A percentile compares a stretch with the other conserved stretches of the same genome.
phyloP scores from a whole-genome alignment of 2,329 filamentous ascomycete species.

The Aspergillus texensis region DNA sequence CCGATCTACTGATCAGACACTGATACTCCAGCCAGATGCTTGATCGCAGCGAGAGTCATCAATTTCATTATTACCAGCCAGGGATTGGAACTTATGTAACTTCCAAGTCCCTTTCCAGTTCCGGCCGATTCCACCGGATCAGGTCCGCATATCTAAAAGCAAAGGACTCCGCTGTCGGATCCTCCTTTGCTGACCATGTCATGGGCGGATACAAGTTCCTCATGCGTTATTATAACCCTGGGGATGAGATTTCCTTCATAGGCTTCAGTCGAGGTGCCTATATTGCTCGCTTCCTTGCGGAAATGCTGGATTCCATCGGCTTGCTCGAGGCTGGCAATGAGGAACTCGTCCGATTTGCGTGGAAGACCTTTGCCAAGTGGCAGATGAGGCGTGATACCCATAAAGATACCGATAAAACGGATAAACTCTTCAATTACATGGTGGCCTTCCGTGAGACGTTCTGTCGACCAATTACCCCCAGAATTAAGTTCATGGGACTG shows the following conservation, averaged over 20 bases:
- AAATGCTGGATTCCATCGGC: conserved; percentile 84
- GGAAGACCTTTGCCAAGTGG: conserved; percentile 59
- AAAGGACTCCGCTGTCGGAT: conserved; percentile 73
- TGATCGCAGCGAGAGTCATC: conserved; percentile 41
- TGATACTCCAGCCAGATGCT: conserved; percentile 36
- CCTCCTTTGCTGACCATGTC: conserved; percentile 79
- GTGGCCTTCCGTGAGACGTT: conserved; percentile 80
- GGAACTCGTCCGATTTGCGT: conserved; percentile 81
- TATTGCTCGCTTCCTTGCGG: conserved; percentile 73
- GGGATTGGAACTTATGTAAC: conserved; percentile 51
- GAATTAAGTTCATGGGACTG: conserved; percentile 74
- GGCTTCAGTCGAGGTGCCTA: conserved; percentile 75
- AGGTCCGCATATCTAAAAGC: conserved; percentile 53
- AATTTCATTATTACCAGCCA: conserved; percentile 48
- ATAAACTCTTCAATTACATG: conserved; percentile 71
- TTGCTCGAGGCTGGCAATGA: conserved; percentile 80
- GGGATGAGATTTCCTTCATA: conserved; percentile 68
- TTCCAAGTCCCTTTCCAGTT: conserved; percentile 32
- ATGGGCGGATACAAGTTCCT: conserved; percentile 81
- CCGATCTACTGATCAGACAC: background rate
- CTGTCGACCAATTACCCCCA: conserved; percentile 66
- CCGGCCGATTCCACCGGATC: conserved; percentile 48
- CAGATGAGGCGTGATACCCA: conserved; percentile 33
- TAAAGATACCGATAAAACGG: conserved; percentile 30
- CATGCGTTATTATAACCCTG: conserved; percentile 70